Percentiles rank a stretch among this genome's conserved stretches.
Conservation (phyloP, 2,329 filamentous ascomycete species). For the Hymenoscyphus albidus region DNA sequence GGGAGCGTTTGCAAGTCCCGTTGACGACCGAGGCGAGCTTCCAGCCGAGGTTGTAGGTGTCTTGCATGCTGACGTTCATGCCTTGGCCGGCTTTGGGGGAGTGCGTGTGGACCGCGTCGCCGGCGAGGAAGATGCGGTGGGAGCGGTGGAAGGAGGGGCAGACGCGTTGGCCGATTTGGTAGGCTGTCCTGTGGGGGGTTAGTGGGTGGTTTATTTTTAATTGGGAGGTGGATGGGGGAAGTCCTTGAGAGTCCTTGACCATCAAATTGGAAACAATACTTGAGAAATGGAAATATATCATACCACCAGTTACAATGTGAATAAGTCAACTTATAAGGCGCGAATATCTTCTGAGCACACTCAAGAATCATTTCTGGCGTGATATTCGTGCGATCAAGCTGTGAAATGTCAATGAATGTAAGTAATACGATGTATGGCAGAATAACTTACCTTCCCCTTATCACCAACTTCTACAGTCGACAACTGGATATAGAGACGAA, state of each 20-base stretch:
- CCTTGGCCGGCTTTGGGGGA: slow-evolving; percentile 62
- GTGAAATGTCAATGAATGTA: slow-evolving; percentile 14
- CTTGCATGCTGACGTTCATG: slow-evolving; percentile 56
- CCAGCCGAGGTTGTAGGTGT: slow-evolving; percentile 60
- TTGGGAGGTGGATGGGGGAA: no score
- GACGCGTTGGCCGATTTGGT: slow-evolving; percentile 56
- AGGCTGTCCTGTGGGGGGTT: slow-evolving; percentile 37
- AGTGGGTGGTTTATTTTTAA: no score
- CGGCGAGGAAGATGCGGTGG: slow-evolving; percentile 50
- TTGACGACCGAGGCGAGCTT: slow-evolving; percentile 42
- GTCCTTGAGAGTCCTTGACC: no score
- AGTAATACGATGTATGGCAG: no score
- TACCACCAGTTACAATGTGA: slow-evolving; percentile 60
- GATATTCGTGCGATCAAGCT: slow-evolving; percentile 57
- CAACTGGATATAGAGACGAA: slow-evolving; percentile 62
- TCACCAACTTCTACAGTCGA: slow-evolving; percentile 44
- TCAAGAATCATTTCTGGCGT: slow-evolving; percentile 57
- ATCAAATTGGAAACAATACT: no score
- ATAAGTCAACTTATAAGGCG: slow-evolving; percentile 64
- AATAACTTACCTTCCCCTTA: slow-evolving; percentile 27
- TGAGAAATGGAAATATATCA: slow-evolving; percentile 27
- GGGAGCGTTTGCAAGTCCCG: slow-evolving; percentile 43
- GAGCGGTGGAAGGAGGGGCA: slow-evolving; percentile 44
- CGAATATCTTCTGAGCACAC: slow-evolving; percentile 60
- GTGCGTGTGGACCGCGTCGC: slow-evolving; percentile 51